Conservation (phyloP, 129 eudicot genomes). For the Helianthus annuus region HanXRQr2.0-SUNRISE NC_035436.2:195795139-195795638, state of each 20-base stretch:
- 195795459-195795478: constrained; percentile 35
- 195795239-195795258: constrained; percentile 54
- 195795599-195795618: constrained; percentile 78
- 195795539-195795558: constrained; percentile 64
- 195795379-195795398: constrained; percentile 41
- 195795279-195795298: constrained; percentile 36
- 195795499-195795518: constrained; percentile 63
- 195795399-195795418: constrained; percentile 51
- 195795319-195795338: constrained; percentile 37
- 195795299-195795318: constrained; percentile 45
- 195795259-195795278: constrained; percentile 67
- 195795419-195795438: constrained; percentile 56
- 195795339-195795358: constrained; percentile 46
- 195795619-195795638: constrained; percentile 47
- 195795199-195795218: constrained; percentile 47
- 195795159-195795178: neutral
- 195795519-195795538: constrained; percentile 50
- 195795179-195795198: neutral
- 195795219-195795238: constrained; percentile 44
- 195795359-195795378: constrained; percentile 49
- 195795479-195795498: constrained; percentile 59
- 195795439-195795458: constrained; percentile 53
- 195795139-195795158: neutral
- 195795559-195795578: constrained; percentile 57
- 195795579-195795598: constrained; percentile 52